Conservation (phyloP, 2,329 filamentous ascomycete species). For the Fusarium camptoceras region DNA sequence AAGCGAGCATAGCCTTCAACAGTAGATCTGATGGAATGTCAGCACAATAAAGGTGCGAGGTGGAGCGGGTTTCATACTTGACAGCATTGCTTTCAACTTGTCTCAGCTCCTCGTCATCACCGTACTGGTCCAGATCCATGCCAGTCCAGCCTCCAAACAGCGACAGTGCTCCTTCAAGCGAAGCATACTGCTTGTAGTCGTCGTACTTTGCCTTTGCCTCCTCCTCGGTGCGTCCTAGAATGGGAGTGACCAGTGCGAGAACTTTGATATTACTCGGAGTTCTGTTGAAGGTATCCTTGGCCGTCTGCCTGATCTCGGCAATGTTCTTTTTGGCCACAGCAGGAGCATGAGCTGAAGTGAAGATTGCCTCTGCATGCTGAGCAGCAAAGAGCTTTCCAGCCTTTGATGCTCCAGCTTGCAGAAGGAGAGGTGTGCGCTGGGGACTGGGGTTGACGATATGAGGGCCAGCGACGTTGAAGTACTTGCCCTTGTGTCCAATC, state of each 20-base stretch:
- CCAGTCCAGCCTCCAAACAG: conserved; percentile 82
- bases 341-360: conserved; percentile 74
- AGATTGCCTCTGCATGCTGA: conserved; percentile 78
- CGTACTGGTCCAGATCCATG: conserved; percentile 66
- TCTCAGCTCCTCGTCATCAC: conserved; percentile 73
- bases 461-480: conserved; percentile 73
- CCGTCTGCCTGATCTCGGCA: conserved; percentile 70
- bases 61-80: conserved; percentile 44
- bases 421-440: conserved; percentile 74
- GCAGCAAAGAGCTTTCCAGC: conserved; percentile 75
- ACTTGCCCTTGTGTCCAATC: conserved; percentile 75
- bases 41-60: conserved; percentile 26
- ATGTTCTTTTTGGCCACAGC: conserved; percentile 70
- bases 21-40: background rate
- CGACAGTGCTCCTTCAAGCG: conserved; percentile 75
- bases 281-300: conserved; percentile 64
- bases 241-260: conserved; percentile 72
- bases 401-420: conserved; percentile 77
- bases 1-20: conserved; percentile 1
- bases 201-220: conserved; percentile 73
- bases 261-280: conserved; percentile 74
- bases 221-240: conserved; percentile 73
- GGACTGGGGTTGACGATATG: conserved; percentile 73
- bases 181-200: conserved; percentile 66
- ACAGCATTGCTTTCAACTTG: conserved; percentile 73